Evolutionary conservation across 31 red algal species (phyloP).

Genomic region (Bonnemaisonia californica): DNA sequence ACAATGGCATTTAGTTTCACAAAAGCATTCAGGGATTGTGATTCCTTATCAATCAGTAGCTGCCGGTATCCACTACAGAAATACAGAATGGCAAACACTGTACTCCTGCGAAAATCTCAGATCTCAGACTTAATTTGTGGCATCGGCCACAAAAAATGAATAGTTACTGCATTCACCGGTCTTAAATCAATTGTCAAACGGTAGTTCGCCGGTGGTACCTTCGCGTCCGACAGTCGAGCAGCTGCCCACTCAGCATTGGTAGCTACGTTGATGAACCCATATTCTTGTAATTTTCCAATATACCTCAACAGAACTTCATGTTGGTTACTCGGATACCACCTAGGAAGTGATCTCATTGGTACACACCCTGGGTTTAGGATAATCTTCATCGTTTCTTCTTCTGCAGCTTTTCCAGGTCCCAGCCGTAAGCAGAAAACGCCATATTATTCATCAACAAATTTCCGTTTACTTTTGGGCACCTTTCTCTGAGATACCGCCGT

Average conservation of each 20-base stretch:
- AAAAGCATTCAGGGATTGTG: background rate
- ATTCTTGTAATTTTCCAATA: background rate
- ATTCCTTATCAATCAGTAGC: background rate
- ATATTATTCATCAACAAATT: no score
- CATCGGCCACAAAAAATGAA: background rate
- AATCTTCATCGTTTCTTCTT: background rate
- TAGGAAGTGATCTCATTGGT: background rate
- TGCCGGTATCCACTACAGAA: constrained; percentile 9
- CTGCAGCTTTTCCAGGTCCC: no score
- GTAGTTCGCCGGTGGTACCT: background rate
- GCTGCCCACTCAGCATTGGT: background rate
- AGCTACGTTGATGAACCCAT: background rate
- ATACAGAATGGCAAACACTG: background rate
- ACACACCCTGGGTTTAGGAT: background rate
- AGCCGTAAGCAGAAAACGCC: no score
- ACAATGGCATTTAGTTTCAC: background rate
- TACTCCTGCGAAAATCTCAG: background rate
- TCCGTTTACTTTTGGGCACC: no score
- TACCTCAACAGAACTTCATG: background rate
- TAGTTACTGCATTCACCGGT: background rate
- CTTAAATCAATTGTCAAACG: background rate
- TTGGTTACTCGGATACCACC: background rate
- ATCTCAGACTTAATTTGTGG: background rate
- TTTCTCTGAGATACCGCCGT: no score
- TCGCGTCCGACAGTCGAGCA: background rate